Percentiles rank a stretch among this genome's conserved stretches.
These are phyloP conservation scores for Quercus gilva DNA, from an alignment of 306 rosid genomes.

Conservation along the genomic window DNA sequence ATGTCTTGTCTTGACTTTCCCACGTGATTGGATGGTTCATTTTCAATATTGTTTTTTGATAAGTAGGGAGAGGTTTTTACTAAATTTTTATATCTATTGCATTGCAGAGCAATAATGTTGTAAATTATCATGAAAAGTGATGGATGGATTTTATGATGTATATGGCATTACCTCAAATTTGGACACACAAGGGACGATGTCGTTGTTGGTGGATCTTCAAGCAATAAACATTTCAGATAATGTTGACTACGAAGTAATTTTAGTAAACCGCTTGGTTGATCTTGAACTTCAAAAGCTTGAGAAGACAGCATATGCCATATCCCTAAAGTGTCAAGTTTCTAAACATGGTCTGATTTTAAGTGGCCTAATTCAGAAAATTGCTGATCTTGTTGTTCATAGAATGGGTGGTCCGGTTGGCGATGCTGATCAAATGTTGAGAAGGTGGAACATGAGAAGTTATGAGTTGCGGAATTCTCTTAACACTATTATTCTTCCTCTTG, in stretches of 20 bases:
- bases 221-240: constrained; percentile 49
- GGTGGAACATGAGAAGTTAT: constrained; percentile 73
- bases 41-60: not conserved
- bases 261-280: constrained; percentile 74
- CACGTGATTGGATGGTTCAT: not conserved
- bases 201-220: constrained; percentile 78
- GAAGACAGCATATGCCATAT: constrained; percentile 49
- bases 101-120: constrained; percentile 83
- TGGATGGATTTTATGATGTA: constrained; percentile 94
- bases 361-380: constrained; percentile 82
- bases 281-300: constrained; percentile 70
- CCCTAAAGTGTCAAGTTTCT: constrained; percentile 46
- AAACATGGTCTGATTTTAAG: constrained; percentile 62
- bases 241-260: constrained; percentile 75
- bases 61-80: constrained; percentile 16
- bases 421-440: constrained; percentile 76
- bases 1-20: not conserved
- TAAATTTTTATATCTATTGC: constrained; percentile 19
- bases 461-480: constrained; percentile 61
- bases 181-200: constrained; percentile 83
- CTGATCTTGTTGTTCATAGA: constrained; percentile 82
- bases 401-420: constrained; percentile 93
- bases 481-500: constrained; percentile 77
- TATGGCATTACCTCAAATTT: constrained; percentile 61
- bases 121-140: constrained; percentile 78